phyloP scores from a whole-genome alignment of 164 flowering plant genomes.

The Taxillus chinensis region DNA sequence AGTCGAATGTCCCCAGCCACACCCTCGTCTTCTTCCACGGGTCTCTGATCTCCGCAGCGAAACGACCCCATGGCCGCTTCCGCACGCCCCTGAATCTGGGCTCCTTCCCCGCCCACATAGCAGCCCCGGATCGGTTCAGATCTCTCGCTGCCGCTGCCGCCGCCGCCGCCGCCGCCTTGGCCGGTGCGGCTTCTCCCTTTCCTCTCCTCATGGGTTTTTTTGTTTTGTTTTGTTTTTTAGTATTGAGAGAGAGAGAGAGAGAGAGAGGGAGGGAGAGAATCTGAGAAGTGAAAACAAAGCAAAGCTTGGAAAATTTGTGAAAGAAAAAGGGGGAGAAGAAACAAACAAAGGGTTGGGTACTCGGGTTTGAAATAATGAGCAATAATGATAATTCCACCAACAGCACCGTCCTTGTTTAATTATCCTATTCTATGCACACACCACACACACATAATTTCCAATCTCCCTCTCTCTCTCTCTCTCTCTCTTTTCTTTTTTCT shows the following conservation, averaged over 20 bases:
- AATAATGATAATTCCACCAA: not conserved
- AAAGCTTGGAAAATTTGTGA: too few species aligned
- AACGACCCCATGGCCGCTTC: conserved; percentile 79
- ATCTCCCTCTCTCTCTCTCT: not conserved
- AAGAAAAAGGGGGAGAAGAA: not conserved
- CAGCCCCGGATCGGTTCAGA: conserved; percentile 9
- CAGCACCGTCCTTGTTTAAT: not conserved
- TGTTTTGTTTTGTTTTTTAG: too few species aligned
- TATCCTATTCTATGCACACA: not conserved
- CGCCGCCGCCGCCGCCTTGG: conserved; percentile 7
- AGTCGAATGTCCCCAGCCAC: conserved; percentile 82
- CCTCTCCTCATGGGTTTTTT: conserved; percentile 34
- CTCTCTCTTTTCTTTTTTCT: not conserved
- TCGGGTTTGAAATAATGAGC: not conserved
- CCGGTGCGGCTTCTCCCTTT: conserved; percentile 23
- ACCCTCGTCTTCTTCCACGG: conserved; percentile 73
- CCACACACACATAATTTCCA: not conserved
- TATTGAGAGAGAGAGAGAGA: too few species aligned
- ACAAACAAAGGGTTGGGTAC: not conserved
- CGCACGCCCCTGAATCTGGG: conserved; percentile 58
- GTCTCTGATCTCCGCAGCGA: conserved; percentile 79
- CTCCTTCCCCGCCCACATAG: conserved; percentile 14
- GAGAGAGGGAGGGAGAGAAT: not conserved
- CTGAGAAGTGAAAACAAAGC: too few species aligned
- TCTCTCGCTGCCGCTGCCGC: conserved; percentile 1